phyloP scores from a whole-genome alignment of 2,329 filamentous ascomycete genomes.

The Zasmidium cellare region DNA sequence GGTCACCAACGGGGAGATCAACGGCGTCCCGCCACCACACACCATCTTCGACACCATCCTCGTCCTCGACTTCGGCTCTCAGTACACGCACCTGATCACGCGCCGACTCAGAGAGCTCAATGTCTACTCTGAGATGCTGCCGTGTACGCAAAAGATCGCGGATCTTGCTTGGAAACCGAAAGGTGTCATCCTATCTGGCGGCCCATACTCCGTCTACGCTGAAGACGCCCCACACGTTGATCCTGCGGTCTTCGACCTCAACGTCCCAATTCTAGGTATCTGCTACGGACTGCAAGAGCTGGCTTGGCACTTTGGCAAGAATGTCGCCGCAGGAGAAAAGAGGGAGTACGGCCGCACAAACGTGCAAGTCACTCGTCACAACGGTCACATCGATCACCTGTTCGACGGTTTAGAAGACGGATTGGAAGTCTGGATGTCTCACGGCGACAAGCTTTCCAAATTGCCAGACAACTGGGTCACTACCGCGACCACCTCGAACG shows the following conservation, averaged over 20 bases:
- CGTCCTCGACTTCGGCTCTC: constrained; percentile 70
- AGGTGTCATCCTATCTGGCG: constrained; percentile 77
- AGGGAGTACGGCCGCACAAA: constrained; percentile 72
- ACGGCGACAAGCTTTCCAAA: constrained; percentile 78
- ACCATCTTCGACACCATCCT: constrained; percentile 66
- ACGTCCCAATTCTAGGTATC: constrained; percentile 61
- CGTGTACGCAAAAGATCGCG: constrained; percentile 77
- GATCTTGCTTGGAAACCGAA: constrained; percentile 78
- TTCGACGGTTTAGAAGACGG: constrained; percentile 74
- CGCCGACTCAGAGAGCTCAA: constrained; percentile 74
- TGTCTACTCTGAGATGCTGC: constrained; percentile 85
- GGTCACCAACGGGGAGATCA: constrained; percentile 32
- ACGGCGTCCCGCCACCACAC: constrained; percentile 47
- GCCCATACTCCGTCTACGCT: constrained; percentile 79
- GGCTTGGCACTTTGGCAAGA: constrained; percentile 67
- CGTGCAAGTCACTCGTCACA: constrained; percentile 60
- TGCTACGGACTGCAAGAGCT: constrained; percentile 72
- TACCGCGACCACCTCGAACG: constrained; percentile 74
- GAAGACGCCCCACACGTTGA: constrained; percentile 76
- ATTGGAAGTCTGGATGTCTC: constrained; percentile 80
- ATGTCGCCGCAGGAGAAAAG: constrained; percentile 67
- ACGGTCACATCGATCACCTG: constrained; percentile 70
- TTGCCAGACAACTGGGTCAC: constrained; percentile 72
- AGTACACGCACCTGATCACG: constrained; percentile 74
- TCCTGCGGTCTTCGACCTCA: constrained; percentile 75